These are phyloP conservation scores for Diplodia intermedia DNA, from an alignment of 2,329 filamentous ascomycete genomes.

Conservation along the genomic window DNA sequence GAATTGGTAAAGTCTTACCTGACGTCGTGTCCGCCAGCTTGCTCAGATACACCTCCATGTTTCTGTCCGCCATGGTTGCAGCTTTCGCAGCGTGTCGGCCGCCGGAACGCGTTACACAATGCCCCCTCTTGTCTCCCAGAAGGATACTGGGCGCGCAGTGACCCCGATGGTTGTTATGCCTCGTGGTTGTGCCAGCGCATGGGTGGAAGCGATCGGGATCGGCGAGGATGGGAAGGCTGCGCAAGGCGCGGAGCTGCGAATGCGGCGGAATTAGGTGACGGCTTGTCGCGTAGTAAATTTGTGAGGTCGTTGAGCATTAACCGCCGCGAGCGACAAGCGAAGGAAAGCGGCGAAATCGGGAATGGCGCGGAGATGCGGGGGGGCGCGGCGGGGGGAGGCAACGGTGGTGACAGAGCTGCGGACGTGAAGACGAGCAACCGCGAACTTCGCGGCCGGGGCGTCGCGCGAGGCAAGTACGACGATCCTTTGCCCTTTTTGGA, in stretches of 20 bases:
- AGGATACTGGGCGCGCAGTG: not conserved
- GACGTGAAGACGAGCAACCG: conserved; percentile 60
- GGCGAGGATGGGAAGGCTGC: conserved; percentile 21
- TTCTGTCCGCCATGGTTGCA: conserved; percentile 48
- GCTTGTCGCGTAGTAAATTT: conserved; percentile 7
- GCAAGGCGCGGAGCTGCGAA: conserved; percentile 19
- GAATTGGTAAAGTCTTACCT: conserved; percentile 39
- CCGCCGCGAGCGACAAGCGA: conserved; percentile 24
- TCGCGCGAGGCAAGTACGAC: conserved; percentile 46
- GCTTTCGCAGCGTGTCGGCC: conserved; percentile 26
- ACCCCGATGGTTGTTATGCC: conserved; percentile 11
- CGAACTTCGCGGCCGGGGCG: conserved; percentile 28
- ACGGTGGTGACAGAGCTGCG: conserved; percentile 39
- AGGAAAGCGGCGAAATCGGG: conserved; percentile 9
- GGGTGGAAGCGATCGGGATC: not conserved
- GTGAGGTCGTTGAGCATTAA: conserved; percentile 4
- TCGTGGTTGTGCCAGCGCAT: conserved; percentile 27
- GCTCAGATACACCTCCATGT: conserved; percentile 55
- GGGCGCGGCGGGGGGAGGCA: not conserved
- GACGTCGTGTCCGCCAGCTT: conserved; percentile 55
- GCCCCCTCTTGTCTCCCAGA: not conserved
- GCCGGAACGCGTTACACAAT: not conserved
- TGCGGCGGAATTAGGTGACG: conserved; percentile 12
- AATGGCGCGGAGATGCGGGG: conserved; percentile 7
- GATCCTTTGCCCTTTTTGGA: conserved; percentile 8